Conservation (phyloP, 2,329 filamentous ascomycete genomes). For the Hymenoscyphus salicellus region DNA sequence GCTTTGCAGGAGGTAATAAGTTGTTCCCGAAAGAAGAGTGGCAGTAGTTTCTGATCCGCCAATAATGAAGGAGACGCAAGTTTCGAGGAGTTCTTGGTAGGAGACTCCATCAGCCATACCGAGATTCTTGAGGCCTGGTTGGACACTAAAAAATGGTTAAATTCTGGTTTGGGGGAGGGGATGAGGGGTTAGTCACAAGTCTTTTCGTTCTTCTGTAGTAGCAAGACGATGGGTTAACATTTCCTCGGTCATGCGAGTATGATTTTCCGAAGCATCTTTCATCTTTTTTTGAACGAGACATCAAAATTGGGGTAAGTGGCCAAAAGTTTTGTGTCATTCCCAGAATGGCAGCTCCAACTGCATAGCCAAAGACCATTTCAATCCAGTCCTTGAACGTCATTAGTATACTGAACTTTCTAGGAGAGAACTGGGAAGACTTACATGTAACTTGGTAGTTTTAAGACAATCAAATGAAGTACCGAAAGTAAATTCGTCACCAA, state of each 20-base stretch:
- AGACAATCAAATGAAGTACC: constrained; percentile 43
- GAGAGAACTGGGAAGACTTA: constrained; percentile 4
- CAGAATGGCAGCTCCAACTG: constrained; percentile 23
- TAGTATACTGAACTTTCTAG: not conserved
- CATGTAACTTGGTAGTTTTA: constrained; percentile 24
- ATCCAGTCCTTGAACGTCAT: constrained; percentile 28
- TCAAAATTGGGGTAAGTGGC: constrained; percentile 1
- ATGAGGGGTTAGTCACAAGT: constrained; percentile 30
- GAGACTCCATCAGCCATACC: constrained; percentile 22
- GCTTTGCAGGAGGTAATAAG: constrained; percentile 27
- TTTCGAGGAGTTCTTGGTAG: constrained; percentile 18
- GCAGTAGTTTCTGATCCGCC: constrained; percentile 42
- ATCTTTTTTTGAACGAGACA: constrained; percentile 4
- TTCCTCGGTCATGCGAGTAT: constrained; percentile 20
- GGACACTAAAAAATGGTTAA: constrained; percentile 10
- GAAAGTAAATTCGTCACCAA: constrained; percentile 42
- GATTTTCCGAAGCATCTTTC: not conserved
- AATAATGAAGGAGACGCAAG: constrained; percentile 24
- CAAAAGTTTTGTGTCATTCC: constrained; percentile 8
- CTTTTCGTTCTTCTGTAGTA: constrained; percentile 33
- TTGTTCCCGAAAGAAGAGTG: constrained; percentile 37
- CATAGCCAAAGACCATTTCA: constrained; percentile 28
- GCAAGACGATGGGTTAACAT: constrained; percentile 20
- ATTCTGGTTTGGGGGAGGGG: not conserved
- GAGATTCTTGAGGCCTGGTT: constrained; percentile 31